Percentiles rank a stretch among this genome's conserved stretches.
phyloP scores from a whole-genome alignment of 129 eudicot genomes.

The Lactuca sativa region DNA sequence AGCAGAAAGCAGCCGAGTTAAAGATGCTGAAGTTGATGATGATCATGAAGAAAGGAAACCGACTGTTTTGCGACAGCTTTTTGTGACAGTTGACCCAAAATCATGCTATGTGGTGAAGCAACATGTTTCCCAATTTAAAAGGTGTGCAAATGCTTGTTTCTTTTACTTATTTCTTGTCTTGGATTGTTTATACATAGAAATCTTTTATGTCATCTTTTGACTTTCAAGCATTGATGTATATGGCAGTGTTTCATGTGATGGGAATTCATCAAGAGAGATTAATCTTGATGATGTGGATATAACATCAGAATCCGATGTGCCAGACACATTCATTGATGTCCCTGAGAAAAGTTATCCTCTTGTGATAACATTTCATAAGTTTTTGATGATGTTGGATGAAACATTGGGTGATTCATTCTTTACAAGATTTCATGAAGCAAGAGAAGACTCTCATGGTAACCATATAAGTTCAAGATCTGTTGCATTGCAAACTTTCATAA shows the following conservation, averaged over 20 bases:
- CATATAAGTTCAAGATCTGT: conserved; percentile 27
- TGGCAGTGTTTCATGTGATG: conserved; percentile 44
- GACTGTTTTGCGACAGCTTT: conserved; percentile 50
- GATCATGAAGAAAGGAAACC: conserved; percentile 16
- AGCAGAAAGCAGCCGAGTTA: neutral
- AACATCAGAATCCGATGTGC: conserved; percentile 22
- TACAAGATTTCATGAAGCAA: conserved; percentile 33
- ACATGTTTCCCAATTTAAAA: conserved; percentile 62
- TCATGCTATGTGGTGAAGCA: conserved; percentile 72
- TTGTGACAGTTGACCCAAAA: conserved; percentile 85
- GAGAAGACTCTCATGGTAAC: conserved; percentile 11
- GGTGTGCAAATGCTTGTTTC: conserved; percentile 33
- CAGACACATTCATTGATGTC: conserved; percentile 43
- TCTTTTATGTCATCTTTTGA: neutral
- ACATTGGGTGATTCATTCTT: conserved; percentile 49
- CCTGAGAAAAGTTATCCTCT: conserved; percentile 40
- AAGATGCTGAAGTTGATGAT: neutral
- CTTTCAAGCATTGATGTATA: neutral
- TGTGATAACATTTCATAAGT: conserved; percentile 48
- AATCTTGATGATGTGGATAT: conserved; percentile 44
- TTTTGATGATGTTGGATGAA: conserved; percentile 55
- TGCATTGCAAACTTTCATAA: conserved; percentile 38
- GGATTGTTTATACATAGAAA: neutral
- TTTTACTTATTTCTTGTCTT: neutral
- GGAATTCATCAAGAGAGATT: conserved; percentile 19